phyloP scores from a whole-genome alignment of 108 stramenopile species.

The Discostella pseudostelligera region DNA sequence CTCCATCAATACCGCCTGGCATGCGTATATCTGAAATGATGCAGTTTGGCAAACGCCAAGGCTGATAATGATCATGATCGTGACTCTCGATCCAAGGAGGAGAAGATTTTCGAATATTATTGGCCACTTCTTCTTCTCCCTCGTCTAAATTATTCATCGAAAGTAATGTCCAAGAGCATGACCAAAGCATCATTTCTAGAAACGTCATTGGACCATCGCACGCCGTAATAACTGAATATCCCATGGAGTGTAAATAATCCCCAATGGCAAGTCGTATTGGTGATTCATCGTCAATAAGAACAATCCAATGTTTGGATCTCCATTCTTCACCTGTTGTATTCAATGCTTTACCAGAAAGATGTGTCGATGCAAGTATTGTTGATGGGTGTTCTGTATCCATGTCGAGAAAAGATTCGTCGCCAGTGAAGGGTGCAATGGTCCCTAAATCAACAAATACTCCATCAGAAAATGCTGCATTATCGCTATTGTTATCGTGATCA shows the following conservation, averaged over 20 bases:
- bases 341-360: too few relatives aligned
- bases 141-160: not conserved
- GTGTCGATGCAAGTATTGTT: too few relatives aligned
- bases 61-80: not conserved
- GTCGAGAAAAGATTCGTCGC: too few relatives aligned
- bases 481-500: too few relatives aligned
- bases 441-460: too few relatives aligned
- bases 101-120: not conserved
- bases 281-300: slow-evolving; percentile 85
- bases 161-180: slow-evolving; percentile 28
- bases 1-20: slow-evolving; percentile 83
- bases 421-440: too few relatives aligned
- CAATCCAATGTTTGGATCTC: slow-evolving; percentile 44
- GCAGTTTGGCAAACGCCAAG: slow-evolving; percentile 53
- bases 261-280: slow-evolving; percentile 76
- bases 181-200: slow-evolving; percentile 42
- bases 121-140: not conserved
- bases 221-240: slow-evolving; percentile 65
- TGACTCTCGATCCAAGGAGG: slow-evolving; percentile 23
- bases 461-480: too few relatives aligned
- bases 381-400: too few relatives aligned
- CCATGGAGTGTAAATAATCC: slow-evolving; percentile 64
- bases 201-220: slow-evolving; percentile 67
- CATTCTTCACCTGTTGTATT: too few relatives aligned
- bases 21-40: slow-evolving; percentile 88